Conservation (phyloP, 345 rosid genomes). For the Citrus glauca region DNA sequence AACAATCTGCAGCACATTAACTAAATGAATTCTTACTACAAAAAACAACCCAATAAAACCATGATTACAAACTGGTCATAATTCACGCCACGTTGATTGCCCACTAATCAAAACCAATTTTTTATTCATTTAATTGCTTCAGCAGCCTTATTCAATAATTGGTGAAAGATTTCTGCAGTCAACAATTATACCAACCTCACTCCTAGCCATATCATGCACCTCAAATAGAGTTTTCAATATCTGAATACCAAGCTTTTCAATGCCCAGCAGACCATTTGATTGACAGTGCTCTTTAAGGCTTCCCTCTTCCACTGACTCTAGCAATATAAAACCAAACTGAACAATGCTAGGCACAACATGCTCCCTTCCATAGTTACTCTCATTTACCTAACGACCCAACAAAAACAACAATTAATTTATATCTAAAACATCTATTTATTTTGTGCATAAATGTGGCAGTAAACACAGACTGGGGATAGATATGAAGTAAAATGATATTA, state of each 20-base stretch:
- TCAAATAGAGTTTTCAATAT: too few relatives aligned
- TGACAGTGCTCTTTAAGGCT: constrained; percentile 13
- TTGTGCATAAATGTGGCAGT: neutral
- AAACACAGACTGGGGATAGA: constrained; percentile 5
- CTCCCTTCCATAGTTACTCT: constrained; percentile 74
- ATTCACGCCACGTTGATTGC: neutral
- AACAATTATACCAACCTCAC: too few relatives aligned
- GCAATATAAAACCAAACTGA: constrained; percentile 63
- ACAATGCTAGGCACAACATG: constrained; percentile 71
- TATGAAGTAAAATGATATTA: constrained; percentile 25
- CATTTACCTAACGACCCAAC: constrained; percentile 52
- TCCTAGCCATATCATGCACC: too few relatives aligned
- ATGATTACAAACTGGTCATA: neutral
- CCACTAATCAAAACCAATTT: neutral
- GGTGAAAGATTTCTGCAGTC: too few relatives aligned
- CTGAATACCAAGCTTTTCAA: constrained; percentile 50
- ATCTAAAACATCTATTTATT: neutral
- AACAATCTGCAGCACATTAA: constrained; percentile 50
- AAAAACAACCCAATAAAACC: neutral
- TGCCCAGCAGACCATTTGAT: too few relatives aligned
- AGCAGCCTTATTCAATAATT: neutral
- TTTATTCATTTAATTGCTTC: neutral
- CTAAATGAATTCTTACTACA: neutral
- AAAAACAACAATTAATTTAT: neutral
- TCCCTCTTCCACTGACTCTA: constrained; percentile 54